Evolutionary conservation across 2,329 filamentous ascomycete genomes (phyloP), one percentile per base, ranked within the genome.

Genomic region (Pleochaeta shiraiana): DNA sequence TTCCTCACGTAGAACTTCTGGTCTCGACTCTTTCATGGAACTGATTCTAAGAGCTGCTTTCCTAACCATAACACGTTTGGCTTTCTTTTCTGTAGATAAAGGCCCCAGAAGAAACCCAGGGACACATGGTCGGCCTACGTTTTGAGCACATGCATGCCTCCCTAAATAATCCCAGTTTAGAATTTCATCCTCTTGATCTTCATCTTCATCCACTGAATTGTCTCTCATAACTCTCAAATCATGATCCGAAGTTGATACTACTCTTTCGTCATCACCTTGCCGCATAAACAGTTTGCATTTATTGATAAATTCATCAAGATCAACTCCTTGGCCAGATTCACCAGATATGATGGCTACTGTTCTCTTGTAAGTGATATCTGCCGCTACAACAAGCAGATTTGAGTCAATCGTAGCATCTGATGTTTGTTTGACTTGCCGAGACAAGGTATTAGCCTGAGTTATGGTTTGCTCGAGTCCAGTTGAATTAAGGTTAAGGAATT

Each of bases 321-420:
- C 91, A 26, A 98, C 77, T 7, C 90, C 89, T 63, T 86, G 83
- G 2, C 83, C 82, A 1, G 81, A 77, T 69, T 86, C 86, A 6
- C 90, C 90, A 33, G 89, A 79, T 0, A 86, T 83, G 30, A 95
- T 79, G 63, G 85, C 83, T 53, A 86, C 79, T 0, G 89, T 86
- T 72, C 90, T 90, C 69, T 88, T 88, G 70, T 87, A 85, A 0
- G 87, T 86, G 4, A 95, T 75, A 68, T 96, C 90, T 4, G 88
- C 88, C 0, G 88, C 84, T 67, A 81, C 84, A 61, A 95, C 86
- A 3, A 97, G 79, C 30, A 95, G 79, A n/a, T 88, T 84, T 0
- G 92, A 90, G 73, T 98, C 93, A 66, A 95, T 85, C 0, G 87
- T 88, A 0, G 93, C 93, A 73, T 97, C 93, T 1, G 85, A 84